Evolutionary conservation across 176 grass and related monocot species (phyloP), one percentile per base, ranked within the genome.

Genomic region (Raddia distichophylla): DNA sequence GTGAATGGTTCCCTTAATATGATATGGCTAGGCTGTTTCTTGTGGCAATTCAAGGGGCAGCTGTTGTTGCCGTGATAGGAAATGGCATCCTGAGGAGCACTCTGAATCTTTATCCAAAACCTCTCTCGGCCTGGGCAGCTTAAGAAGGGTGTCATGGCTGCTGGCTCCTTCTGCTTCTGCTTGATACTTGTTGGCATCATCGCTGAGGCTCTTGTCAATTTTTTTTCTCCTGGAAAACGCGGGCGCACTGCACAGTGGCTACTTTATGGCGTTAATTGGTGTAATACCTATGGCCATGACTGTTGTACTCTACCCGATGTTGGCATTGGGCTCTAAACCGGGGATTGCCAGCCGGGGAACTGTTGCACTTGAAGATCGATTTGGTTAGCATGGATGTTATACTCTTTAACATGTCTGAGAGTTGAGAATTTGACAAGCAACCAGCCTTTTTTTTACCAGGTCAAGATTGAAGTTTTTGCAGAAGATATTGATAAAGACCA

Each of bases 301-400:
- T 77, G 52, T 15, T 42, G 20, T 77, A 15, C 59, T 77, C 59
- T 77, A 77, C 47, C 8, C 60, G 11, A 16, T 11, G 10, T 56
- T 77, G 46, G 14, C 49, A 76, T 76, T 51, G 50, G 44, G 72
- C 51, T 76, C 72, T 18, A 8, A 3, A 51, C 60, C 19, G 50
- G 74, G 74, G 74, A 42, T 77, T 44, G 43, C 74, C 59, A 77
- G 74, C 49, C 33, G 74, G 6, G 74, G 47, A n/a, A 77, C 74
- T 43, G 33, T 77, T 54, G 74, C 35, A 8, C 59, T 77, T 40
- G 74, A 77, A 60, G 74, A 77, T 52, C n/a, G n/a, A n/a, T 27
- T 77, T 77, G 74, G 74, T 52, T 58, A 43, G 54, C 16, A 59
- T 77, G 16, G 74, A 77, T 77, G 59, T 10, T 10, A 56, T 77